Conservation (phyloP, 495 filamentous ascomycete species). For the Annulohypoxylon moriforme region DNA sequence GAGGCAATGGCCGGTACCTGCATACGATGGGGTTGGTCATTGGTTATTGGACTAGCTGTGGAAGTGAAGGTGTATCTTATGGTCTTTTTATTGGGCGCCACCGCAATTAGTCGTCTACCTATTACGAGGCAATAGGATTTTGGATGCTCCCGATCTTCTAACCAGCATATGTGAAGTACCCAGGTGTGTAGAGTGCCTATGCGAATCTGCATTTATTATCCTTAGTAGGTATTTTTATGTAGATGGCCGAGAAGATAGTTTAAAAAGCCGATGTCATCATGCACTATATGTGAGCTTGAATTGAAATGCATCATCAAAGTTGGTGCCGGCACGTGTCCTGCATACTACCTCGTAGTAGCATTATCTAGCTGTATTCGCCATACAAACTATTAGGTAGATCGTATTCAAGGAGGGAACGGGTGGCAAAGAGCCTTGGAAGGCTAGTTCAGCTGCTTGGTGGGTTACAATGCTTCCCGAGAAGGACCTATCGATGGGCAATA, state of each 20-base stretch:
- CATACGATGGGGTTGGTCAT: constrained; percentile 37
- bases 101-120: constrained; percentile 22
- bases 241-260: background rate
- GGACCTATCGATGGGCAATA: constrained; percentile 9
- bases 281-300: constrained; percentile 13
- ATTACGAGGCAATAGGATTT: constrained; percentile 11
- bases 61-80: background rate
- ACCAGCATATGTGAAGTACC: too few species aligned
- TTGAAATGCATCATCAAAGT: constrained; percentile 26
- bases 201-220: background rate
- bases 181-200: background rate
- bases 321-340: constrained; percentile 32
- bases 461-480: constrained; percentile 20
- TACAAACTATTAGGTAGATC: constrained; percentile 15
- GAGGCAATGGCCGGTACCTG: constrained; percentile 47
- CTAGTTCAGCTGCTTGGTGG: constrained; percentile 28
- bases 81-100: constrained; percentile 30
- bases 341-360: constrained; percentile 19
- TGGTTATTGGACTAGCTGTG: constrained; percentile 10
- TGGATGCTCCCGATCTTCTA: background rate
- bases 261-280: constrained; percentile 23
- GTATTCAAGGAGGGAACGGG: constrained; percentile 28
- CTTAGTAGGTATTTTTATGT: background rate
- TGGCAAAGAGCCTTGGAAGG: constrained; percentile 16
- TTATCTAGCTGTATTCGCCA: constrained; percentile 15